Base-by-base conservation (phyloP, 2,329 filamentous ascomycete species). In the Pyrenophora graminea region DNA sequence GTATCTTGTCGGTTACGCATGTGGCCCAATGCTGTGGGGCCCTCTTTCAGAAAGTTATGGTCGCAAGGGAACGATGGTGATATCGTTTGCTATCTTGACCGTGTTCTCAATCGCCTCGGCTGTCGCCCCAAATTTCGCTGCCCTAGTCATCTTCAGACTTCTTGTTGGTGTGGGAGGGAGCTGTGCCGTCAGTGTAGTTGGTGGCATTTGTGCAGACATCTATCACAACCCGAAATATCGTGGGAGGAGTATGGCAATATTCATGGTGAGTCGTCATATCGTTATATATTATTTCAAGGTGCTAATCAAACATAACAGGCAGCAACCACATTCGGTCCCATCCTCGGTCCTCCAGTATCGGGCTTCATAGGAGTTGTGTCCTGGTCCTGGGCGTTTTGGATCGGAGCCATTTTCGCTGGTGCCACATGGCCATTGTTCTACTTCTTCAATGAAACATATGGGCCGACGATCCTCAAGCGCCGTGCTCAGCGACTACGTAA, bases 371-470 rank as follows among this genome's bases (percentile, higher is more conserved):
- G 82, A 1, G 78, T 77, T 1, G 79, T 87, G 21, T 82, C 80
- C 21, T 90, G 87, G 87, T 79, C 84, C 36, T 90, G 87, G 87
- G 74, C 81, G 1, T 89, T 89, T 64, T 89, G 86, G 82, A 80
- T 90, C 19, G 86, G 77, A 12, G 76, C 89, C 13, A 88, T 91
- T 15, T 77, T 89, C 47, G 88, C 87, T 2, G 86, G 82, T 21
- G 72, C 73, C 0, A 86, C 85, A 1, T 79, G 86, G 70, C 68
- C 85, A 2, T 74, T 85, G 1, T 72, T 89, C 12, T 49, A 84
- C n/a, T 78, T 86, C 53, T 78, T 90, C 50, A 86, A 77, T 2
- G 77, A 80, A 59, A 79, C 78, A 7, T 80, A 77, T 56, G 76
- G 69, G 0, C 77, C 77, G 1, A 62, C 76, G 0, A 70, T 80